Evolutionary conservation across 2,329 filamentous ascomycete species (phyloP), one percentile per base, ranked within the genome.

Genomic region (Fusarium verrucosum): DNA sequence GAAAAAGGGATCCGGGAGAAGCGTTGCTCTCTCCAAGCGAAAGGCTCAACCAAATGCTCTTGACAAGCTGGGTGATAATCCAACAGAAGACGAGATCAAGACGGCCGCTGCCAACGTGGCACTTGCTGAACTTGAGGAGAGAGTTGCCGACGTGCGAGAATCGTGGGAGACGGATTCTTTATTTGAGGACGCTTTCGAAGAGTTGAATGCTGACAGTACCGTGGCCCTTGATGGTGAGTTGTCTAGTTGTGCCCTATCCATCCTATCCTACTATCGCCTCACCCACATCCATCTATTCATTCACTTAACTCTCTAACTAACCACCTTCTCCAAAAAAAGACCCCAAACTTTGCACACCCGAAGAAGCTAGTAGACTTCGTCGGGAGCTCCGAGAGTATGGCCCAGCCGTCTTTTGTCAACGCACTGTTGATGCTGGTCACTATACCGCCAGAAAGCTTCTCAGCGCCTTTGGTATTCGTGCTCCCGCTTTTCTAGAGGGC

Each of bases 401-500:
- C n/a, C 90, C 91, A 20, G 85, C 87, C 60, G 84, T 89, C 60
- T 96, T 97, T 75, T 87, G 92, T 72, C 82, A 87, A 69, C 84
- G 88, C 68, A 93, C 90, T 28, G 82, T 96, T 46, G 86, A 88
- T 63, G 83, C 83, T 50, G 87, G 88, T 28, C 83, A 82, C 47
- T 88, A 95, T 74, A 89, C 89, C 19, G 91, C 91, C 51, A 92
- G 90, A 78, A 94, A 92, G 77, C 83, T 97, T 26, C 88, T 94
- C 73, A 93, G 92, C 10, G 94, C 92, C 14, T 97, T 97, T 80
- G 89, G 89, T 58, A 87, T 97, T 69, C 82, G 85, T 35, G 87
- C 91, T 38, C 92, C 92, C 4, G 76, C 81, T 33, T 93, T 92
- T 73, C 85, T 96, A 14, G 88, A 93, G 30, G 89, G 88, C 35